Percentiles rank a stretch among this genome's conserved stretches.
These are phyloP conservation scores for Lycium barbarum DNA, from an alignment of 257 asterid species.

Conservation along the genomic window DNA sequence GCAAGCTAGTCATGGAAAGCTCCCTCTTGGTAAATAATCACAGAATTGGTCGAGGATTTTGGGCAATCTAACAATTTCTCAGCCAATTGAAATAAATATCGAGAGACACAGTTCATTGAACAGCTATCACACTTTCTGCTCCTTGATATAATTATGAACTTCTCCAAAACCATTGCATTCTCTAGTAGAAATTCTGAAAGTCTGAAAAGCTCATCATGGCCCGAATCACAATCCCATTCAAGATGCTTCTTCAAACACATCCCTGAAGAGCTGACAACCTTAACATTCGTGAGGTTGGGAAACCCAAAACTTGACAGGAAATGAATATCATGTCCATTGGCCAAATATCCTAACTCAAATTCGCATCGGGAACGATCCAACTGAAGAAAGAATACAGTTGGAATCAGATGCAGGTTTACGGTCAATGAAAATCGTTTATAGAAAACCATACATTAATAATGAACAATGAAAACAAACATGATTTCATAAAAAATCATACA, in stretches of 20 bases:
- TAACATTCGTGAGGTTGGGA: conserved; percentile 15
- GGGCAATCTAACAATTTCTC: not conserved
- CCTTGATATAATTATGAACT: not conserved
- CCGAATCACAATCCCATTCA: too few relatives aligned
- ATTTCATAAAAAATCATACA: too few relatives aligned
- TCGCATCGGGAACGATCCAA: not conserved
- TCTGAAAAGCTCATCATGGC: not conserved
- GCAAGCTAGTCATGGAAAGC: not conserved
- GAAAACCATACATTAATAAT: too few relatives aligned
- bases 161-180: not conserved
- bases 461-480: too few relatives aligned
- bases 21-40: not conserved
- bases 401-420: not conserved
- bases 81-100: not conserved
- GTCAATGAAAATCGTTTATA: not conserved
- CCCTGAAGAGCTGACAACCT: not conserved
- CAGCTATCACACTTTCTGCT: not conserved
- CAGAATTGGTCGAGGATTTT: not conserved
- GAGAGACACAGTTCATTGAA: not conserved
- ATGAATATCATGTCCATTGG: not conserved
- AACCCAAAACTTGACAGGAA: not conserved
- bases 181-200: not conserved
- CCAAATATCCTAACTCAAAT: not conserved
- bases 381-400: not conserved
- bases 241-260: not conserved